Evolutionary conservation across 305 asterid genomes (phyloP), one percentile per base, ranked within the genome.

Genomic region (Rubia occidens): DNA sequence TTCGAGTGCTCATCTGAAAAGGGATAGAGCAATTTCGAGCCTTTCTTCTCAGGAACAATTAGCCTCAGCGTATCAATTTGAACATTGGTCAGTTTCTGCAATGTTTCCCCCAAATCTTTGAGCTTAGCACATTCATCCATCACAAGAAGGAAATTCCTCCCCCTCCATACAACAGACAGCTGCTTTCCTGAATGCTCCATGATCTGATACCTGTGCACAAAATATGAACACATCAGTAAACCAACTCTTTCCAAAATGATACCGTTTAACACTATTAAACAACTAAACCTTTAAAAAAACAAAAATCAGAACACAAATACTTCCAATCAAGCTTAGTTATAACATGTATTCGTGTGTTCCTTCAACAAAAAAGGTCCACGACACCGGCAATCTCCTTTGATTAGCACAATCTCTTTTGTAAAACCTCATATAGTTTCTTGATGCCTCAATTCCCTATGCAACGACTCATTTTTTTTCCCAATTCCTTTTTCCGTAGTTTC

Each of bases 1-100:
- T 55, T 59, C 5, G 94, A 84, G 73, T 93, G 96, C 66, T 86
- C 90, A 61, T 87, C 85, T 17, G 98, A 86, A 72, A 88, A 93
- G 39, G 97, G 98, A 71, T 87, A 86, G 17, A 90, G 32, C 82
- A 88, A 61, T 76, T 77, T 87, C 9, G 97, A 86, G 75, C 79
- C 82, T 80, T 82, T 90, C 72, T 83, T 81, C 40, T 67, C 42
- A 35, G 92, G 85, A 75, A 90, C 89, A 82, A 93, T 84, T 32
- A 93, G 81, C 64, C 97, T 84, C 74, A 93, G 69, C 29, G 98
- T 90, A 72, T 86, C 90, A 1, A 82, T 82, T 75, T 83, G 79
- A 37, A 89, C 88, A 73, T 79, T 82, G 47, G 97, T 90, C 80
- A 88, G 84, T 42, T 79, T 78, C 75, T 74, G 87, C 85, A 93